Base-by-base conservation (phyloP, 371 early-diverging fungal species). In the Apophysomyces variabilis region DNA sequence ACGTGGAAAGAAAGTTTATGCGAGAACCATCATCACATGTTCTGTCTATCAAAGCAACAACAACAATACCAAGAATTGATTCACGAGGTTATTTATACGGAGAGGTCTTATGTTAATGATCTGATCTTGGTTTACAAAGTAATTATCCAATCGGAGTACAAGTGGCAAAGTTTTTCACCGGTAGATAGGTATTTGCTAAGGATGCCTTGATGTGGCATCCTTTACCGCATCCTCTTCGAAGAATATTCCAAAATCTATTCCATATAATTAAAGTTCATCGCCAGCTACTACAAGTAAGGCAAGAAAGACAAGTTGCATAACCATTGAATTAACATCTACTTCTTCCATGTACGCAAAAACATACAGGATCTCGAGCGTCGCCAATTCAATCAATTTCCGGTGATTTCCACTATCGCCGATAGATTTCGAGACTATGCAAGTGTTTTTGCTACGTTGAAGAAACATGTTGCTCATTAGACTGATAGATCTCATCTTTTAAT, bases 61-160 rank as follows among this genome's bases (percentile, higher is more conserved):
- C 37, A 78, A 5, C 73, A 85, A 67, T 76, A 87, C 45, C 91
- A 91, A 73, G 91, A 91, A 47, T 74, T 90, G 4, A 74, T 90
- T 7, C 76, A 83, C 61, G 91, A 91, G 60, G 73, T 91, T 7
- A 76, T 86, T 16, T 36, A 66, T 11, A 91, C 91, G 4, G 91
- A 91, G 57, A 72, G 72, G 38, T 79, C 80, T 9, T 91, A 87
- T 69, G 80, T 90, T 8, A 72, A 78, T 14, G 91, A 91, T 71
- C 65, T 90, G 54, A 76, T 78, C 35, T 66, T 84, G 26, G 77
- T 88, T 16, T 73, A 84, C 47, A 83, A 86, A 61, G 90, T 89
- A 74, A 71, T 62, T 26, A 26, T 26, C 32, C 32, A 26, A 26
- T 26, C 32, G 32, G 32, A 26, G 32, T 3, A 26, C 32, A 26